These are phyloP conservation scores for Leishmania turanica DNA, from an alignment of 208 protist genomes.

Conservation along the genomic window DNA sequence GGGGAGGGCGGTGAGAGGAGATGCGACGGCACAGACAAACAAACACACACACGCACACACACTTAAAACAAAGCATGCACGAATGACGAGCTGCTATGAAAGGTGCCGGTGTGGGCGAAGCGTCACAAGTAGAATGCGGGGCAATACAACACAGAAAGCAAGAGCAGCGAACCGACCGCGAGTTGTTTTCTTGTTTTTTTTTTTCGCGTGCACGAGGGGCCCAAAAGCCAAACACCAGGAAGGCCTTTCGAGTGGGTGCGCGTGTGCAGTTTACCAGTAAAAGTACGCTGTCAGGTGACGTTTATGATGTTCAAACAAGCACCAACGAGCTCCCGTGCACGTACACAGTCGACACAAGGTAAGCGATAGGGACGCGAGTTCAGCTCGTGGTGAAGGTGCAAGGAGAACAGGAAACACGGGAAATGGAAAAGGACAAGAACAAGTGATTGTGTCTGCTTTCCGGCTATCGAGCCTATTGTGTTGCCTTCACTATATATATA, in stretches of 20 bases:
- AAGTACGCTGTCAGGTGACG: not conserved
- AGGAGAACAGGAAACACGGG: not conserved
- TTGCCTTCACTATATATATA: not conserved
- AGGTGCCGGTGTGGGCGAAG: not conserved
- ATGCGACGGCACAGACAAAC: not conserved
- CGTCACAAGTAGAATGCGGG: not conserved
- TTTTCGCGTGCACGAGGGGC: not conserved
- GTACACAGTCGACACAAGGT: not conserved
- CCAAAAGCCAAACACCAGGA: not conserved
- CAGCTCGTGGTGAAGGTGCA: not conserved
- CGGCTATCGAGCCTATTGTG: not conserved
- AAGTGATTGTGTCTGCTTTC: not conserved
- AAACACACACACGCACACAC: not conserved
- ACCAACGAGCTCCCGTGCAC: not conserved
- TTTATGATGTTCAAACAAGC: not conserved
- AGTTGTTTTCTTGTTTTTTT: not conserved
- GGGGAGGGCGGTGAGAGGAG: not conserved
- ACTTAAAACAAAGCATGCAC: not conserved
- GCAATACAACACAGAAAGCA: not conserved
- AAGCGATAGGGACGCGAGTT: not conserved
- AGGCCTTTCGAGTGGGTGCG: not conserved
- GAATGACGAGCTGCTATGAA: not conserved
- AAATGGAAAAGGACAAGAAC: not conserved
- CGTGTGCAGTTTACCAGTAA: not conserved
- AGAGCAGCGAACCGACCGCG: not conserved